Evolutionary conservation across 176 grass and related monocot species (phyloP).

Genomic region (Areca catechu): DNA sequence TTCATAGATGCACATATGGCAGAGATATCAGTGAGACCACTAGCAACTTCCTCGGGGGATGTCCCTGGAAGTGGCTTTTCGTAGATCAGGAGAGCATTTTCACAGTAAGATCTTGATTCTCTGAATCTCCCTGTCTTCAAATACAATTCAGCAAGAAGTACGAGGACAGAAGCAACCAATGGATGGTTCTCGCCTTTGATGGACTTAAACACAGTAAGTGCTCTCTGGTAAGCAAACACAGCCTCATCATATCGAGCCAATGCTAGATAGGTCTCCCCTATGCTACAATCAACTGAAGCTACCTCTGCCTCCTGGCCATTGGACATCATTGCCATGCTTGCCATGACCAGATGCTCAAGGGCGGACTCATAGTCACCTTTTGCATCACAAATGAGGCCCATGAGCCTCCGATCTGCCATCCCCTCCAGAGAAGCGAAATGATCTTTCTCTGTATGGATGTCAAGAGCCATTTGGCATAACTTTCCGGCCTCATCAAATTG

Average conservation of each 20-base stretch:
- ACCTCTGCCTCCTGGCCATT: slow-evolving; percentile 24
- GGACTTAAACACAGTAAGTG: slow-evolving; percentile 12
- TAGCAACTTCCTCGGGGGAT: slow-evolving; percentile 17
- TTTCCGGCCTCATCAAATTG: slow-evolving; percentile 22
- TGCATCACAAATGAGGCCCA: slow-evolving; percentile 20
- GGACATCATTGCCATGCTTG: slow-evolving; percentile 19
- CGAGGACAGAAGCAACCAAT: slow-evolving; percentile 19
- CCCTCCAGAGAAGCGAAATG: slow-evolving; percentile 15
- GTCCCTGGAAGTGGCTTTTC: slow-evolving; percentile 14
- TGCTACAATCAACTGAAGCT: slow-evolving; percentile 23
- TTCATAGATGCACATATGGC: slow-evolving; percentile 22
- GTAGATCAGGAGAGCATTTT: slow-evolving; percentile 24
- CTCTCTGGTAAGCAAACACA: slow-evolving; percentile 20
- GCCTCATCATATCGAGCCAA: slow-evolving; percentile 22
- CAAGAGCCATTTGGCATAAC: slow-evolving; percentile 21
- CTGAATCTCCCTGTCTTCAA: slow-evolving; percentile 15
- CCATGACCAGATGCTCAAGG: slow-evolving; percentile 16
- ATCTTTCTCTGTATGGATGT: slow-evolving; percentile 13
- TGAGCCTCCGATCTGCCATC: slow-evolving; percentile 18
- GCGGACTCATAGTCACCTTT: slow-evolving; percentile 17
- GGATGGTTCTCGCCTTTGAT: slow-evolving; percentile 19
- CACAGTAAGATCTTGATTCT: slow-evolving; percentile 16
- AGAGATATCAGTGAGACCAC: slow-evolving; percentile 17
- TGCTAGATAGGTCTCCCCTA: slow-evolving; percentile 19
- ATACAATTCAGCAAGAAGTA: slow-evolving; percentile 21